Evolutionary conservation across 2,329 filamentous ascomycete genomes (phyloP), one percentile per base, ranked within the genome.

Genomic region (Fusarium robinianum): DNA sequence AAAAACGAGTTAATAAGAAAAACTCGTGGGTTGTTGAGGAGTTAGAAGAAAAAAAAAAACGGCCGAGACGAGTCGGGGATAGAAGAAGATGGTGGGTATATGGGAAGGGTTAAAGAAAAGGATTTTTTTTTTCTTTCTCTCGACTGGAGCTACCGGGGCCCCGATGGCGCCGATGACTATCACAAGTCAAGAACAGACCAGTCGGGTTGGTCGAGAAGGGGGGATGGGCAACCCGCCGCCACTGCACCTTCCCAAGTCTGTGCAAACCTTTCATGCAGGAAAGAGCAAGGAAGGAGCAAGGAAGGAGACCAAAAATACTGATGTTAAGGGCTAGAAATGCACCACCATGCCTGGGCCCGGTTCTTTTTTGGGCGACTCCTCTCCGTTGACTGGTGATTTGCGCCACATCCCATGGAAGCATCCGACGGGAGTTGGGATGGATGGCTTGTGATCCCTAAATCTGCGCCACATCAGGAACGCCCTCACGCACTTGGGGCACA

Each of bases 71-170:
- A 55, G 51, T 49, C 46, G 39, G 42, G 38, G 27, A 49, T 38
- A 26, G 26, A 22, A 19, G 17, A 22, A 35, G 24, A 55, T 52
- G 51, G 19, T 24, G 15, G 35, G 30, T 27, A 41, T n/a, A n/a
- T 50, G 51, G 45, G 41, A 60, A 53, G 51, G 57, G 57, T 47
- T 57, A 55, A 32, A 32, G 26, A 17, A 46, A 60, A 60, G 59
- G 61, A 52, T 45, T 51, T 41, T 44, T 34, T 18, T 46, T 17
- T n/a, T n/a, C n/a, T n/a, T n/a, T n/a, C n/a, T n/a, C n/a, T n/a
- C n/a, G n/a, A n/a, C n/a, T 45, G 54, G 55, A 56, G 54, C 54
- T 54, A 44, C 59, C 38, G 47, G 54, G 41, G 46, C 49, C 38
- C 17, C 16, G 32, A 33, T 33, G 33, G 35, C 29, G 22, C 30